Conservation (phyloP, 1,284 basidiomycete genomes). For the Ustilago trichophora region DNA sequence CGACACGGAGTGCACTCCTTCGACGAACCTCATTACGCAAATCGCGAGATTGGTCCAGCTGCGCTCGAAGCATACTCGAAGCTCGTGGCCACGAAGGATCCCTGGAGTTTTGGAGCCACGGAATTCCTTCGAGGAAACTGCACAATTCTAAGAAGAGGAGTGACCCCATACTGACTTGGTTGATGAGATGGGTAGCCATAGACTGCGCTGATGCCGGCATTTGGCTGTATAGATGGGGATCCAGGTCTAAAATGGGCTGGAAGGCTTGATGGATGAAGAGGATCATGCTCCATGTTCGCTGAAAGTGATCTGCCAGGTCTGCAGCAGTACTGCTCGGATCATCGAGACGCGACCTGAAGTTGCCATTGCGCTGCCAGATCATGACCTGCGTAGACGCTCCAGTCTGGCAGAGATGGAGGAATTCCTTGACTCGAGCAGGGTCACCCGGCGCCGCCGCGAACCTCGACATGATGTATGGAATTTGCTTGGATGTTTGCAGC, state of each 20-base stretch:
- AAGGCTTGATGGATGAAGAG: slow-evolving; percentile 26
- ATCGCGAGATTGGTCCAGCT: slow-evolving; percentile 21
- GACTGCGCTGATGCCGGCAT: slow-evolving; percentile 41
- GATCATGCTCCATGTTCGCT: slow-evolving; percentile 25
- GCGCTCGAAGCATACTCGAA: slow-evolving; percentile 19
- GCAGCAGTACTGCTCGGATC: slow-evolving; percentile 13
- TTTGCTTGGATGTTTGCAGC: slow-evolving; percentile 15
- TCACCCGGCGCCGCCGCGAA: slow-evolving; percentile 19
- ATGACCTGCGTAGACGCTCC: slow-evolving; percentile 34
- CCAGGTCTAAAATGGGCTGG: slow-evolving; percentile 29
- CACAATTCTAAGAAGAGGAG: slow-evolving; percentile 39
- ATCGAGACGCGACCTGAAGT: slow-evolving; percentile 19
- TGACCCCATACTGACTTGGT: slow-evolving; percentile 25
- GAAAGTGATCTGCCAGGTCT: slow-evolving; percentile 16
- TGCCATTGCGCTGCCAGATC: slow-evolving; percentile 42
- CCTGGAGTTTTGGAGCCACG: slow-evolving; percentile 32
- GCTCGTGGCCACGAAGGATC: slow-evolving; percentile 31
- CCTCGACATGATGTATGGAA: slow-evolving; percentile 16
- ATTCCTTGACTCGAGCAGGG: slow-evolving; percentile 37
- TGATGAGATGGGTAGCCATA: slow-evolving; percentile 23
- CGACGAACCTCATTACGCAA: slow-evolving; percentile 25
- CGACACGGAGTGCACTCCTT: slow-evolving; percentile 32
- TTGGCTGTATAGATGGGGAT: slow-evolving; percentile 13
- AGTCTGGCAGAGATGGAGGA: slow-evolving; percentile 20
- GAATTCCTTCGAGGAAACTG: slow-evolving; percentile 33